Evolutionary conservation across 2,329 filamentous ascomycete genomes (phyloP).

Genomic region (Fusarium tanahbumbuense): DNA sequence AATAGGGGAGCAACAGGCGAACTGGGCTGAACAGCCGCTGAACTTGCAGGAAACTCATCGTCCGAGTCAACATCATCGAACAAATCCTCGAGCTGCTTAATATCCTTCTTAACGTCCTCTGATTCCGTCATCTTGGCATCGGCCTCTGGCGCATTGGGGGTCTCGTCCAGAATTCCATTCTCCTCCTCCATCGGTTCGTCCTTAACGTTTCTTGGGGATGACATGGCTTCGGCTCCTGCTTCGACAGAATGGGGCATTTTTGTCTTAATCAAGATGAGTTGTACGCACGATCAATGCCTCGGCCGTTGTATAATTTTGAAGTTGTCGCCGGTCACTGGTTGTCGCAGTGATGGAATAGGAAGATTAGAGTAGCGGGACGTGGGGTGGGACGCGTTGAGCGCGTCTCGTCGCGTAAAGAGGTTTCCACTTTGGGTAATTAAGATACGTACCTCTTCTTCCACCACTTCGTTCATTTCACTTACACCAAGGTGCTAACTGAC

Average conservation of each 20-base stretch:
- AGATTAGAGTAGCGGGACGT: slow-evolving; percentile 18
- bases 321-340: slow-evolving; percentile 21
- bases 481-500: too few species aligned
- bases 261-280: neutral
- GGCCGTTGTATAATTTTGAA: neutral
- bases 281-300: neutral
- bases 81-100: slow-evolving; percentile 67
- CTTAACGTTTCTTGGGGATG: slow-evolving; percentile 44
- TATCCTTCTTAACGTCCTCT: slow-evolving; percentile 55
- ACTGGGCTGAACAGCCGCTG: slow-evolving; percentile 54
- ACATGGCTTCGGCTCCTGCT: slow-evolving; percentile 42
- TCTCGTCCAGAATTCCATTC: slow-evolving; percentile 28
- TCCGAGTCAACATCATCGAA: slow-evolving; percentile 70
- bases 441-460: slow-evolving; percentile 27
- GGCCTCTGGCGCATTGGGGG: slow-evolving; percentile 23
- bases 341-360: slow-evolving; percentile 39
- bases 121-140: slow-evolving; percentile 43
- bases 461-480: neutral
- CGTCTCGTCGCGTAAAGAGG: slow-evolving; percentile 46
- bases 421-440: slow-evolving; percentile 15
- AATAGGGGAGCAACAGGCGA: slow-evolving; percentile 62
- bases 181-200: slow-evolving; percentile 47
- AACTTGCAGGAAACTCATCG: slow-evolving; percentile 67
- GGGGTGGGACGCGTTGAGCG: slow-evolving; percentile 39
- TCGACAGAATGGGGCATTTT: slow-evolving; percentile 41